Evolutionary conservation across 1,139 yeast genomes (phyloP).

Genomic region (Candida sp.): DNA sequence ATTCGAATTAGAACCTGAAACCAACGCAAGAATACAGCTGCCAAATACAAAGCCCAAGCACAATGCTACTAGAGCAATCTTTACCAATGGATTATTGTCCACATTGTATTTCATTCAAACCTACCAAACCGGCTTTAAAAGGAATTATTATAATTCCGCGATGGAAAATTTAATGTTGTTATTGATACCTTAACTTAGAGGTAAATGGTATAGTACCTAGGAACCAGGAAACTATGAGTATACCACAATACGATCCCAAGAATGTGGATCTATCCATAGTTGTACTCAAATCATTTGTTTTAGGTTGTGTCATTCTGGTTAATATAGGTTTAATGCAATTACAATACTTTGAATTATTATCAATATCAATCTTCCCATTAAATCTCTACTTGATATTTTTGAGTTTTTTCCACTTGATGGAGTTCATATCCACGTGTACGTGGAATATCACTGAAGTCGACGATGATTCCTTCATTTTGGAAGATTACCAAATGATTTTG

Average conservation of each 20-base stretch:
- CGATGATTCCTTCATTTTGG: slow-evolving; percentile 72
- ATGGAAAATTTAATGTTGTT: not conserved
- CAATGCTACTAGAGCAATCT: slow-evolving; percentile 17
- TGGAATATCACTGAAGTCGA: slow-evolving; percentile 67
- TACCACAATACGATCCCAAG: slow-evolving; percentile 19
- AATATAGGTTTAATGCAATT: slow-evolving; percentile 8
- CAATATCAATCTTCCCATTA: slow-evolving; percentile 3
- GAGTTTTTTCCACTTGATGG: slow-evolving; percentile 72
- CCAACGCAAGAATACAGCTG: slow-evolving; percentile 2
- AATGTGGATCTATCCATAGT: slow-evolving; percentile 31
- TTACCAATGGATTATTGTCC: slow-evolving; percentile 17
- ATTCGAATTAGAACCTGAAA: slow-evolving; percentile 1
- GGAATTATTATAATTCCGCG: not conserved
- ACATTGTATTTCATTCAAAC: slow-evolving; percentile 8
- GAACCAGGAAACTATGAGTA: not conserved
- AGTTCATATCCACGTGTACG: slow-evolving; percentile 73
- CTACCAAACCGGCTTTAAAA: not conserved
- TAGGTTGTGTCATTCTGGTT: slow-evolving; percentile 24
- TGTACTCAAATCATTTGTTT: slow-evolving; percentile 25
- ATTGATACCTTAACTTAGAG: not conserved
- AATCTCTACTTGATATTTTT: slow-evolving; percentile 49
- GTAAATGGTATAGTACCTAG: not conserved
- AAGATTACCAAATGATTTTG: slow-evolving; percentile 64
- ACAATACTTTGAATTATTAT: slow-evolving; percentile 2
- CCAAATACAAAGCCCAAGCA: slow-evolving; percentile 16